Evolutionary conservation across 2,329 filamentous ascomycete species (phyloP).

Genomic region (Monilinia vaccinii-corymbosi): DNA sequence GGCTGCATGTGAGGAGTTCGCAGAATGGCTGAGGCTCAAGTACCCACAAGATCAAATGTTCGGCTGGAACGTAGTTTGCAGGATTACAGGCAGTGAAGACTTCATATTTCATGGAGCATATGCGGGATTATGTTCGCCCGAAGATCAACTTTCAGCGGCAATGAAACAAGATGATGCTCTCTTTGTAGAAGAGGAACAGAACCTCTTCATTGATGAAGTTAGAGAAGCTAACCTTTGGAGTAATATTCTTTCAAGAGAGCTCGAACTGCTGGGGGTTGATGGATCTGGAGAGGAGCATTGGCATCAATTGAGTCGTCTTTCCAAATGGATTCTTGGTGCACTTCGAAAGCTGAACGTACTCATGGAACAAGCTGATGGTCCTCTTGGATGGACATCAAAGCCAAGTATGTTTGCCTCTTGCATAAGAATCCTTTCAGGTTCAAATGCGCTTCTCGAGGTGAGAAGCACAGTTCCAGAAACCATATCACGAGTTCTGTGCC

Average conservation of each 20-base stretch:
- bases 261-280: background rate
- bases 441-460: conserved; percentile 12
- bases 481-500: background rate
- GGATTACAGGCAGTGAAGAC: conserved; percentile 17
- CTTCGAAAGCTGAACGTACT: conserved; percentile 15
- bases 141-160: conserved; percentile 36
- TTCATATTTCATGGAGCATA: background rate
- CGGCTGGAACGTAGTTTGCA: conserved; percentile 13
- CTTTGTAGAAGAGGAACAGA: conserved; percentile 86
- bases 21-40: conserved; percentile 11
- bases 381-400: conserved; percentile 64
- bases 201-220: conserved; percentile 81
- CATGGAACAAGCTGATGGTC: conserved; percentile 43
- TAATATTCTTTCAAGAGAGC: conserved; percentile 30
- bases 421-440: conserved; percentile 33
- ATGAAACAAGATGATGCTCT: conserved; percentile 55
- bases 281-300: background rate
- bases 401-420: conserved; percentile 57
- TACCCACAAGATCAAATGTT: conserved; percentile 7
- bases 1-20: conserved; percentile 14
- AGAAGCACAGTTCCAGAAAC: background rate
- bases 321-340: conserved; percentile 38
- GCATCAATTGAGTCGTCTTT: background rate
- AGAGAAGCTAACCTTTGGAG: conserved; percentile 65
- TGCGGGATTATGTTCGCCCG: conserved; percentile 27